A percentile compares a stretch with the other conserved stretches of the same genome.
These are phyloP conservation scores for Fusarium torreyae DNA, from an alignment of 2,329 filamentous ascomycete species.

Conservation along the genomic window DNA sequence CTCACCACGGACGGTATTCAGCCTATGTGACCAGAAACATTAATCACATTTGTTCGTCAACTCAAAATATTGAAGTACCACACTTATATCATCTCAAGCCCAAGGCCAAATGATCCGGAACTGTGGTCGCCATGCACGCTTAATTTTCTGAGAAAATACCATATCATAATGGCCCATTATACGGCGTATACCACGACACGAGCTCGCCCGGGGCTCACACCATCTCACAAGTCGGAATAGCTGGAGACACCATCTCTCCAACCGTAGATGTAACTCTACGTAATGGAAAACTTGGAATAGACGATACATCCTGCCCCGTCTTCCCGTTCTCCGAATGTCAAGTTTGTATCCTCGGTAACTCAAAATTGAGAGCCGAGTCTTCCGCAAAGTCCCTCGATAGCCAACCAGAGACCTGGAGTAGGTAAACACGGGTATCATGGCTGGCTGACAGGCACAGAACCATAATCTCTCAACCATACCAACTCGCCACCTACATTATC, in stretches of 20 bases:
- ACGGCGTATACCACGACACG: neutral
- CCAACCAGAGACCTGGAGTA: neutral
- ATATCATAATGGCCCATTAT: too few species aligned
- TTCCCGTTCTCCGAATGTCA: slow-evolving; percentile 12
- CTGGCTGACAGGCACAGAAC: neutral
- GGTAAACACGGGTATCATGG: neutral
- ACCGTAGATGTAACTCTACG: slow-evolving; percentile 66
- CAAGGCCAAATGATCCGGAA: too few species aligned
- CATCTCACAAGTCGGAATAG: too few species aligned
- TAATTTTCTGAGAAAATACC: too few species aligned
- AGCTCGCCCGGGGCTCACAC: neutral
- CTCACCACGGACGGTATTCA: too few species aligned
- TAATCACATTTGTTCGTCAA: too few species aligned
- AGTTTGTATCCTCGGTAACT: slow-evolving; percentile 12
- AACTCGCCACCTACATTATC: slow-evolving; percentile 1
- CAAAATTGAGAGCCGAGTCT: neutral
- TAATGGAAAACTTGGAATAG: slow-evolving; percentile 85
- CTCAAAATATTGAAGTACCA: too few species aligned
- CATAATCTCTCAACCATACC: neutral
- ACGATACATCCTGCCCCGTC: slow-evolving; percentile 1
- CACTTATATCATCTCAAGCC: too few species aligned
- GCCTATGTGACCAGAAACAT: too few species aligned
- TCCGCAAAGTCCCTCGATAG: slow-evolving; percentile 1
- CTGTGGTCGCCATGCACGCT: too few species aligned
- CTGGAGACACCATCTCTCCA: neutral